Evolutionary conservation across 2,329 filamentous ascomycete genomes (phyloP).

Genomic region (Colletotrichum karsti): DNA sequence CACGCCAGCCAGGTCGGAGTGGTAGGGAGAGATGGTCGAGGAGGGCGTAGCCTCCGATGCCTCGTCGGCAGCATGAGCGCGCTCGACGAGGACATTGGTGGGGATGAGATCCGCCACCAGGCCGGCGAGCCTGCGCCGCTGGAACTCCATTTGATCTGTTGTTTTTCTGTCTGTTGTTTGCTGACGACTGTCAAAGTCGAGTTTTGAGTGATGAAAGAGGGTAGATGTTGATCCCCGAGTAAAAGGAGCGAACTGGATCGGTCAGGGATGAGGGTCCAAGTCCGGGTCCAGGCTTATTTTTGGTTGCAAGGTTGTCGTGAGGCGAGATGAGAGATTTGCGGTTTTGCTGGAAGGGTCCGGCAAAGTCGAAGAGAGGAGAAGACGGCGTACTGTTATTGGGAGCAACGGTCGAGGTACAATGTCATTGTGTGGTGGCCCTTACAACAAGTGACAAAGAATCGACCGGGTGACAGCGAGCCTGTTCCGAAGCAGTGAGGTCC

Average conservation of each 20-base stretch:
- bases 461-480: conserved; percentile 12
- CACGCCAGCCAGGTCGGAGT: conserved; percentile 66
- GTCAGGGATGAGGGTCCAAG: background rate
- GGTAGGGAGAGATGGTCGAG: conserved; percentile 63
- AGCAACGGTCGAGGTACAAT: conserved; percentile 18
- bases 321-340: background rate
- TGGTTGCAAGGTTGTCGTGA: background rate
- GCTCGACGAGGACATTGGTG: conserved; percentile 41
- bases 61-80: conserved; percentile 31
- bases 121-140: conserved; percentile 38
- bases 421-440: conserved; percentile 16
- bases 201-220: background rate
- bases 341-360: conserved; percentile 15
- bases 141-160: conserved; percentile 39
- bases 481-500: conserved; percentile 9
- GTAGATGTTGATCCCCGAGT: background rate
- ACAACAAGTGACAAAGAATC: conserved; percentile 8
- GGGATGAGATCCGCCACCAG: conserved; percentile 37
- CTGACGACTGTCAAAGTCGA: conserved; percentile 14
- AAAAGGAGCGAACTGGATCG: conserved; percentile 1
- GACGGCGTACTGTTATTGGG: conserved; percentile 14
- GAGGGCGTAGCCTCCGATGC: conserved; percentile 35
- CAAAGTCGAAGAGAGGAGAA: conserved; percentile 4
- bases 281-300: background rate
- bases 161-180: conserved; percentile 11